A percentile compares a stretch with the other conserved stretches of the same genome.
Conservation (phyloP, 208 protist genomes). For the Leishmania aethiopica region DNA sequence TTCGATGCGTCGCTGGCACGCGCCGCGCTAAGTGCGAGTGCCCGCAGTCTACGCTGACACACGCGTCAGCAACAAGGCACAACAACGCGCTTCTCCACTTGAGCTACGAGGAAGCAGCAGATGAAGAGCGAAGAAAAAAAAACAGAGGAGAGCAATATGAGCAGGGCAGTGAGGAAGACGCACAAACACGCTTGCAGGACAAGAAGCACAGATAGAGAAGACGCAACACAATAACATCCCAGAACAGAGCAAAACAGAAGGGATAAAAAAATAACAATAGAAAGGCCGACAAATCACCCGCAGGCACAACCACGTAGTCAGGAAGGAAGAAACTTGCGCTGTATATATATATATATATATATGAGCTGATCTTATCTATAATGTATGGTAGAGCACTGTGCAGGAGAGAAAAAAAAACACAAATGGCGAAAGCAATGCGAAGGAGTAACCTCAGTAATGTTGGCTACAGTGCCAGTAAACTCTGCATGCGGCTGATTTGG, state of each 20-base stretch:
- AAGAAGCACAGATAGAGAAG: not conserved
- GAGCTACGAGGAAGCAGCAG: not conserved
- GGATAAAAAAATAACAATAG: not conserved
- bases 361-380: not conserved
- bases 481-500: not conserved
- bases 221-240: not conserved
- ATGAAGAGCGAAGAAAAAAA: not conserved
- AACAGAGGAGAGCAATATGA: not conserved
- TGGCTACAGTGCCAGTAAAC: not conserved
- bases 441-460: not conserved
- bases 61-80: not conserved
- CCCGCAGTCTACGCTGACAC: not conserved
- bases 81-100: not conserved
- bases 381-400: not conserved
- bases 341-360: not conserved
- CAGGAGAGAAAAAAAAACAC: not conserved
- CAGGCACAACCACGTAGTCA: not conserved
- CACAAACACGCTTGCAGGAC: not conserved
- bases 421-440: not conserved
- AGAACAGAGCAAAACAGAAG: not conserved
- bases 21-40: not conserved
- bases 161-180: not conserved
- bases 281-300: not conserved
- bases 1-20: not conserved
- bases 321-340: not conserved